Conservation (phyloP, 2,329 filamentous ascomycete genomes). For the Bipolaris victoriae region DNA sequence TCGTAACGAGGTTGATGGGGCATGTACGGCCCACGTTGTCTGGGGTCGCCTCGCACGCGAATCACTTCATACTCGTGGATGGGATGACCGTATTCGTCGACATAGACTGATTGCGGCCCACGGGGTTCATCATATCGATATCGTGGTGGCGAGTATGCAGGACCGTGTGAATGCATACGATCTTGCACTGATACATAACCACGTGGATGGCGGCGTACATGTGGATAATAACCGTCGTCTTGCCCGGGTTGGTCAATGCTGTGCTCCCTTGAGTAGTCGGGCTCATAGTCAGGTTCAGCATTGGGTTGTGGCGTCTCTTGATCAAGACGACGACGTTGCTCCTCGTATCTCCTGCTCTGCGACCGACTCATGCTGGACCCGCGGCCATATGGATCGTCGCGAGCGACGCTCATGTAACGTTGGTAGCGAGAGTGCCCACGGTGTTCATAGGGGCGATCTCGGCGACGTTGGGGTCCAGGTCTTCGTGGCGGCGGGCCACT, state of each 20-base stretch:
- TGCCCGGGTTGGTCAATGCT: constrained; percentile 39
- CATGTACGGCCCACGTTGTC: constrained; percentile 17
- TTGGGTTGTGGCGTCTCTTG: constrained; percentile 46
- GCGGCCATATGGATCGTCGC: constrained; percentile 45
- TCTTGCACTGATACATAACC: constrained; percentile 47
- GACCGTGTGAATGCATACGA: constrained; percentile 27
- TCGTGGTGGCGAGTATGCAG: constrained; percentile 38
- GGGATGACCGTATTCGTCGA: constrained; percentile 42
- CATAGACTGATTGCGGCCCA: constrained; percentile 38
- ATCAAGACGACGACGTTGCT: constrained; percentile 45
- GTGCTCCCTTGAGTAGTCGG: constrained; percentile 40
- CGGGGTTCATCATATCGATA: constrained; percentile 40
- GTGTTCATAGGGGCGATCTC: constrained; percentile 42
- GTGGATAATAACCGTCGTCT: constrained; percentile 35
- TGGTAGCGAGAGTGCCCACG: constrained; percentile 44
- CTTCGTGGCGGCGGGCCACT: constrained; percentile 28
- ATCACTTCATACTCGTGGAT: constrained; percentile 42
- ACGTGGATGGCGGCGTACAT: constrained; percentile 27
- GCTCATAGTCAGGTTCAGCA: constrained; percentile 35
- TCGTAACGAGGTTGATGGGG: constrained; percentile 37
- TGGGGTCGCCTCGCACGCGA: constrained; percentile 36
- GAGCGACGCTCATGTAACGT: constrained; percentile 44
- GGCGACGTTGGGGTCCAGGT: constrained; percentile 38
- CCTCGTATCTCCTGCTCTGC: constrained; percentile 46
- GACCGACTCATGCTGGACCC: constrained; percentile 45